Base-by-base conservation (phyloP, 2,329 filamentous ascomycete species). In the Fulvia fulva region DNA sequence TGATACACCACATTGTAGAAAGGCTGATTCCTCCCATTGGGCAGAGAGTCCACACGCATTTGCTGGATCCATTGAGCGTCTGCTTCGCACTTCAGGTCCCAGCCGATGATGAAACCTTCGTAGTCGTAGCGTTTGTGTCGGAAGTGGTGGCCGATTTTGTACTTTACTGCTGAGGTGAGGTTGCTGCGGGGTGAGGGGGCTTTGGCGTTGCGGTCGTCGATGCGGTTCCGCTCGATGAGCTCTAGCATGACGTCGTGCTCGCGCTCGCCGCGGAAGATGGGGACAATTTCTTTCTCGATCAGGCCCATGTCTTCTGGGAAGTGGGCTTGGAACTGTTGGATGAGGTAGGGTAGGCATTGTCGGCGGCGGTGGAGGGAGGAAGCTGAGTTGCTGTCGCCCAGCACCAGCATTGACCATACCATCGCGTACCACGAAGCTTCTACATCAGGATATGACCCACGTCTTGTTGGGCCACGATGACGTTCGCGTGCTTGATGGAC, bases 1-100 rank as follows among this genome's bases (percentile, higher is more conserved):
- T 85, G 91, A 81, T 77, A 96, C 90, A 97, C 79, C 68, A 90
- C 90, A 66, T 91, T 88, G 72, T 96, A 97, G 67, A 91, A 96
- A 32, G 86, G 86, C 74, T 90, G 87, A 60, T 83, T 75, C 47
- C 83, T 77, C 1, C 85, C 87, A 54, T 79, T 76, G n/a, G 78
- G 76, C 56, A 87, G 73, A 23, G 74, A 76, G 71, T 88, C 85
- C 9, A 89, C 83, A 49, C 79, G 76, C 81, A 86, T 87, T 63
- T 81, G 79, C 70, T 79, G 77, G 69, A 84, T 87, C 87, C 81
- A 88, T 59, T 79, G 80, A 65, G 86, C 85, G 52, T 79, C 77
- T 11, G 80, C 81, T 55, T 76, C 81, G 68, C 81, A 87, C 62
- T 80, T 78, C 16, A 77, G 76, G 51, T 89, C 87, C 92, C 93